Evolutionary conservation across 306 rosid genomes (phyloP), one percentile per base, ranked within the genome.

Genomic region (Neltuma alba): DNA sequence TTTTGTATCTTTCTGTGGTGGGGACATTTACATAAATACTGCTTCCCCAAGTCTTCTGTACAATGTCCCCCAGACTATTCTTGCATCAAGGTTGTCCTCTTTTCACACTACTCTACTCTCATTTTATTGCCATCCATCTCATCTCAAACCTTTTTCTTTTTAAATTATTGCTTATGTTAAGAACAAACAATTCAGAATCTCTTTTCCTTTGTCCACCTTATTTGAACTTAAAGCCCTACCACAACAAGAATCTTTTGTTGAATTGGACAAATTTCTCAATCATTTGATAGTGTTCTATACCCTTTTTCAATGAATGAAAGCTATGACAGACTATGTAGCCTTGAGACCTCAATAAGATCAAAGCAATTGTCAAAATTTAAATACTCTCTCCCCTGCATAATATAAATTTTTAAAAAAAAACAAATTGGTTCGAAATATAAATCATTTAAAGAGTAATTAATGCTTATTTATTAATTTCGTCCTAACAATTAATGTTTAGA

Each of bases 11-110:
- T n/a, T 54, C 27, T 54, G 61, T 62, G 42, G 78, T 38, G 77
- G 80, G 64, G 81, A 79, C 83, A 48, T 34, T 47, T 38, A 36
- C 7, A 71, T 80, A 28, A 18, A 40, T 69, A 16, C 77, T 62
- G n/a, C 64, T 60, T 68, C 74, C 63, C 72, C 74, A 79, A 68
- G 79, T 76, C 40, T 74, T 45, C 7, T 78, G 30, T 55, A 58
- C 68, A 15, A 5, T 81, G 45, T 75, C 54, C 48, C 77, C 38
- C 54, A 66, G 6, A 50, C 27, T 65, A 9, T 70, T 74, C 45
- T 58, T 36, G 57, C 31, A 75, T 63, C 30, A 74, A 60, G 42
- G 47, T 16, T 40, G 70, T 80, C 41, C 74, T 13, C 62, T 67
- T 62, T 44, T 7, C 70, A 31, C 6, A 44, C 36, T 61, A 67